phyloP scores from a whole-genome alignment of 257 asterid genomes.

The Forsythia suspensa region DNA sequence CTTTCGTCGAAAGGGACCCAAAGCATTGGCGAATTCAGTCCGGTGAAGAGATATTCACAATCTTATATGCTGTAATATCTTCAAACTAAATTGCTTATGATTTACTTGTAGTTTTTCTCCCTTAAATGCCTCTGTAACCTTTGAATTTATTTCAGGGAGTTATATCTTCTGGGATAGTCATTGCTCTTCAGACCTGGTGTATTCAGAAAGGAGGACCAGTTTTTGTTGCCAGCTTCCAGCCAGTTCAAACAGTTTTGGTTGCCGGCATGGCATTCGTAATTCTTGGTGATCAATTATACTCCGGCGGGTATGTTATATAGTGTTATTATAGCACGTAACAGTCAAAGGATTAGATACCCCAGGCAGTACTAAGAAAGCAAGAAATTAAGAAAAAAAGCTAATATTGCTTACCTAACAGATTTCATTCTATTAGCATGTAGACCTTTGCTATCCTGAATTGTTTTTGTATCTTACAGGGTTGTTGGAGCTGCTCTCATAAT shows the following conservation, averaged over 20 bases:
- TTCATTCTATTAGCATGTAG: background rate
- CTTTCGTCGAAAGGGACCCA: conserved; percentile 70
- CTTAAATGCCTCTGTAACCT: conserved; percentile 2
- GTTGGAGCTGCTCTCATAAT: conserved; percentile 72
- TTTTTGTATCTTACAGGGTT: conserved; percentile 45
- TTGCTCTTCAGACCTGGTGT: conserved; percentile 85
- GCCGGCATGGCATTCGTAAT: conserved; percentile 73
- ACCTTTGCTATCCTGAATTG: background rate
- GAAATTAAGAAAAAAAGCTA: background rate
- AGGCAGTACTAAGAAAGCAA: background rate
- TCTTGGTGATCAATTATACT: conserved; percentile 70
- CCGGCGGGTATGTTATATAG: conserved; percentile 65
- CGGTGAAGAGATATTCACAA: conserved; percentile 62
- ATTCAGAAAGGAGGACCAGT: conserved; percentile 95
- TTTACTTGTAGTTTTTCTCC: background rate
- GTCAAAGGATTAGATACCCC: too few species aligned
- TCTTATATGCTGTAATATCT: conserved; percentile 72
- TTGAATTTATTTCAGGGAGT: conserved; percentile 55
- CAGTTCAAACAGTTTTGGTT: conserved; percentile 82
- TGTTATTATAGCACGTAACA: background rate
- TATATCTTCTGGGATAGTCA: conserved; percentile 78
- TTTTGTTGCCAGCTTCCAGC: conserved; percentile 85
- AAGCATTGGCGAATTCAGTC: conserved; percentile 69
- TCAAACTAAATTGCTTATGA: conserved; percentile 11
- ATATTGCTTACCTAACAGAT: background rate